phyloP scores from a whole-genome alignment of 208 protist genomes.

The Trypanosoma brucei region DNA sequence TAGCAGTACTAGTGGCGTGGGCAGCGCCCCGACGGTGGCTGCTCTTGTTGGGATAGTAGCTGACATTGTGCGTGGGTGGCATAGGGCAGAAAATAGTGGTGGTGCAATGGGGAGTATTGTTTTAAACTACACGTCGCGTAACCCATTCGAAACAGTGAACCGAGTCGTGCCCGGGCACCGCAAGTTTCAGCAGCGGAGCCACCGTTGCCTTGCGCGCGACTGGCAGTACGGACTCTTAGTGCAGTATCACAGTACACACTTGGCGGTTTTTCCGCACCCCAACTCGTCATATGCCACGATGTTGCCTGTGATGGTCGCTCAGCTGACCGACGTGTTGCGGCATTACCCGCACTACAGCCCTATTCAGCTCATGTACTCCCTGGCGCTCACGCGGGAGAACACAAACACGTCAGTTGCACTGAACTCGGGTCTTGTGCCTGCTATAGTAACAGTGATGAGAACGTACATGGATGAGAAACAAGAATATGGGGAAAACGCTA shows the following conservation, averaged over 20 bases:
- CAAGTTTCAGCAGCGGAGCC: conserved; percentile 56
- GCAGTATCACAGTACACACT: conserved; percentile 68
- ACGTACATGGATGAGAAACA: conserved; percentile 35
- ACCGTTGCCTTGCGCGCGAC: conserved; percentile 41
- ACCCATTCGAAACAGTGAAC: conserved; percentile 24
- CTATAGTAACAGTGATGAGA: conserved; percentile 46
- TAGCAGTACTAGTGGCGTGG: neutral
- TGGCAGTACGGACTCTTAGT: conserved; percentile 81
- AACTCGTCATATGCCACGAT: conserved; percentile 7
- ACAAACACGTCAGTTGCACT: conserved; percentile 49
- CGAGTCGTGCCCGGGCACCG: conserved; percentile 37
- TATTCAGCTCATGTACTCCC: conserved; percentile 42
- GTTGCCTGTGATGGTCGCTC: conserved; percentile 46
- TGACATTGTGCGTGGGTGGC: conserved; percentile 31
- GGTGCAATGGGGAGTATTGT: conserved; percentile 10
- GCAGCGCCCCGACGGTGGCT: conserved; percentile 2
- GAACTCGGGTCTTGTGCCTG: conserved; percentile 41
- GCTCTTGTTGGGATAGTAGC: conserved; percentile 59
- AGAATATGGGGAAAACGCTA: neutral
- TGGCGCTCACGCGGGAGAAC: conserved; percentile 40
- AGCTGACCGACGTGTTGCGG: conserved; percentile 61
- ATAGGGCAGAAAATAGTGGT: conserved; percentile 10
- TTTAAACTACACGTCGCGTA: conserved; percentile 8
- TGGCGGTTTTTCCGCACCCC: conserved; percentile 22
- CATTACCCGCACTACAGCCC: conserved; percentile 65